These are phyloP conservation scores for Naganishia liquefaciens DNA, from an alignment of 1,284 basidiomycete genomes.

Conservation along the genomic window DNA sequence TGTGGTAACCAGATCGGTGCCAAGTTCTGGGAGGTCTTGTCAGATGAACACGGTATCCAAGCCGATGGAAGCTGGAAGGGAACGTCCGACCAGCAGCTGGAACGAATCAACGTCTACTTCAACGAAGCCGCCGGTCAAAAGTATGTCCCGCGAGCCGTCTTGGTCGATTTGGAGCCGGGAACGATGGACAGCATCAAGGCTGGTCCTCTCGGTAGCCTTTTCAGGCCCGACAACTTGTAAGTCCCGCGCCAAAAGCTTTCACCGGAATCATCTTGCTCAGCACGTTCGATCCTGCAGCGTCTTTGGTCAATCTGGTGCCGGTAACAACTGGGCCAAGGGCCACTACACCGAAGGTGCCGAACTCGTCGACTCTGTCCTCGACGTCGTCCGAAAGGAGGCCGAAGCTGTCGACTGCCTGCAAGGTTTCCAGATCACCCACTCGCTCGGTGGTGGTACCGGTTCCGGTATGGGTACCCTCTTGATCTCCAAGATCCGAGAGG, in stretches of 20 bases:
- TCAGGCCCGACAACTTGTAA: slow-evolving; percentile 61
- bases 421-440: slow-evolving; percentile 65
- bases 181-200: slow-evolving; percentile 94
- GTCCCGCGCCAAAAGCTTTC: slow-evolving; percentile 46
- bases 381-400: slow-evolving; percentile 63
- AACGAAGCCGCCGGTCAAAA: slow-evolving; percentile 87
- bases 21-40: slow-evolving; percentile 58
- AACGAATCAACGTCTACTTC: slow-evolving; percentile 95
- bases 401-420: slow-evolving; percentile 62
- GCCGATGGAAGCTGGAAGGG: slow-evolving; percentile 73
- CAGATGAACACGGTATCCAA: slow-evolving; percentile 96
- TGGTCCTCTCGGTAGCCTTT: slow-evolving; percentile 58
- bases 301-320: slow-evolving; percentile 61
- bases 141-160: slow-evolving; percentile 94
- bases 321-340: slow-evolving; percentile 72
- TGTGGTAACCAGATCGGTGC: slow-evolving; percentile 94
- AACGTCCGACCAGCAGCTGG: slow-evolving; percentile 90
- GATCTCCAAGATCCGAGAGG: slow-evolving; percentile 65
- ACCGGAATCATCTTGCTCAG: slow-evolving; percentile 26
- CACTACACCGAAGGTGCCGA: slow-evolving; percentile 60
- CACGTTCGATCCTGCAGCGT: slow-evolving; percentile 43
- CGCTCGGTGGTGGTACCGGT: slow-evolving; percentile 65
- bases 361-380: slow-evolving; percentile 61
- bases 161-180: slow-evolving; percentile 93
- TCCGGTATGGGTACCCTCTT: slow-evolving; percentile 65